Evolutionary conservation across 2,329 filamentous ascomycete genomes (phyloP), one percentile per base, ranked within the genome.

Genomic region (Fusarium mundagurra): DNA sequence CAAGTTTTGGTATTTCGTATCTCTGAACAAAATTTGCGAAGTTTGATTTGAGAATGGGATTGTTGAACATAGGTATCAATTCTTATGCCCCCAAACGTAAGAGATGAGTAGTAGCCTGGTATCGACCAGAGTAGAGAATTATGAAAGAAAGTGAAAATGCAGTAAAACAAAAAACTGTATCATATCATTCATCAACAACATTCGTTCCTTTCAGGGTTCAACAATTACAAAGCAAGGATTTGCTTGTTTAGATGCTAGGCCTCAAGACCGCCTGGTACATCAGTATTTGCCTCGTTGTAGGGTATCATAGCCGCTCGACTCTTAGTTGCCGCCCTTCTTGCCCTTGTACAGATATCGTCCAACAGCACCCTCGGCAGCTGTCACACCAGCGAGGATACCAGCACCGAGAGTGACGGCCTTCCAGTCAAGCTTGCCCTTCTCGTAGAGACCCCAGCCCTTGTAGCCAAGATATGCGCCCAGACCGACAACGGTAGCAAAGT

Each of bases 361-460:
- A 51, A 90, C 75, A 33, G 87, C 79, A 22, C 85, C 83, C 82
- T 91, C 87, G 4, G 85, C 83, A 20, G 84, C 82, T 29, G 87
- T 87, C 5, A 90, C 86, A 11, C 83, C 81, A 8, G 86, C 84
- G 7, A 89, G 60, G 44, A 90, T 83, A 47, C 88, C 87, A 17
- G 87, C 81, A 9, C 89, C 89, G 2, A 89, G 64, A 24, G 88
- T 86, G 22, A 86, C 81, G 65, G 81, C 83, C 82, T 86, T 84
- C 86, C 86, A 88, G 74, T 82, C 83, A 58, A 90, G 80, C 50
- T 83, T 82, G 50, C 87, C 87, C 61, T 83, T 83, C 79, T 90
- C 86, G 75, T 89, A 89, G 72, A 90, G 82, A 12, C 85, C 86
- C 85, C 87, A 89, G 27, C 86, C 88, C 81, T 85, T 87, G 82